Base-by-base conservation (phyloP, 2,329 filamentous ascomycete species). In the Lomentospora prolificans region DNA sequence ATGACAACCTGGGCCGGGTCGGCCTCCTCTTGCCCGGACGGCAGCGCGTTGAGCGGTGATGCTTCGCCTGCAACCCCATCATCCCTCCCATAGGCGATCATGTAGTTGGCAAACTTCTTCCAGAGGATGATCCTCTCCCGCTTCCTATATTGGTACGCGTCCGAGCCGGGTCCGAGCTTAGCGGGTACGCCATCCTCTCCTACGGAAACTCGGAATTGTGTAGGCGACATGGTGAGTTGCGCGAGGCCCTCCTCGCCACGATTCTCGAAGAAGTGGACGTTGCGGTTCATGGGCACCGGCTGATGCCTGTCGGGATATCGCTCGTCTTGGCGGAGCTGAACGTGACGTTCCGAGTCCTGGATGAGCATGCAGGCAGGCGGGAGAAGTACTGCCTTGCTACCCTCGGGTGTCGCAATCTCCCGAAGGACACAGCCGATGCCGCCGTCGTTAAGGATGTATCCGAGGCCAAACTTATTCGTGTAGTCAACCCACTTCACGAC, bases 401-500 rank as follows among this genome's bases (percentile, higher is more conserved):
- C 77, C 52, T 77, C 73, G 1, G 73, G 73, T 1, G 75, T 76
- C 10, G 77, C 76, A 55, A 83, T 78, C 57, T 78, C 79, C 24
- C 77, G 74, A 53, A 84, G 72, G 51, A 86, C 81, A 60, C 86
- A 90, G 14, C 88, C 89, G 19, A 91, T 84, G 59, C 84, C 90
- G 28, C 89, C 88, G 61, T 92, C 87, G 59, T 89, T 89, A 55
- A 94, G 74, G 57, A 92, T 89, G 64, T 92, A 94, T 33, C 89
- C 89, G 14, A 94, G 77, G 10, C 89, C 89, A 66, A 90, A 90
- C 66, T 90, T 90, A 69, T 90, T 89, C 58, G 87, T 90, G 68
- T 94, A 94, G 66, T 94, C 89, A 5, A 94, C 89, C 89, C 89
- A 94, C 65, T 91, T 90, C 9, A 86, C 80, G 10, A 86, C 82